phyloP scores from a whole-genome alignment of 257 asterid genomes.

The Solanum chiquidenum region DNA sequence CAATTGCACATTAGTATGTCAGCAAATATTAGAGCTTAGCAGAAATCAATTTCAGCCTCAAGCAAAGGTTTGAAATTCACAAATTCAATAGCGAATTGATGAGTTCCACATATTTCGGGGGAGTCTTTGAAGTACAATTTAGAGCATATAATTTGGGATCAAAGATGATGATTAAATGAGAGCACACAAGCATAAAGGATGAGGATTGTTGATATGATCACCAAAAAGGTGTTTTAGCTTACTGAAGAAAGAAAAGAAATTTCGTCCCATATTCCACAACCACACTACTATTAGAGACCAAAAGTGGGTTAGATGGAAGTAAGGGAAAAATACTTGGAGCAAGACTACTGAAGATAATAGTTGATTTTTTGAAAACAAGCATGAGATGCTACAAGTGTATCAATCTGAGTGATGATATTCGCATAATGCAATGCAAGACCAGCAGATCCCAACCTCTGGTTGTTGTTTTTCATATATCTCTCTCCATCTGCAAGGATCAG shows the following conservation, averaged over 20 bases:
- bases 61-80: background rate
- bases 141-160: background rate
- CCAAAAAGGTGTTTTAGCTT: background rate
- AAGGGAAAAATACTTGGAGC: background rate
- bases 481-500: constrained; percentile 38
- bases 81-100: background rate
- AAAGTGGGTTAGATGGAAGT: background rate
- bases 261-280: background rate
- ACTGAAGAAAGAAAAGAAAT: background rate
- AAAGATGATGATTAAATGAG: background rate
- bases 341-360: background rate
- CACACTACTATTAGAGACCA: background rate
- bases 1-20: background rate
- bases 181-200: background rate
- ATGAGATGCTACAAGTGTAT: constrained; percentile 64
- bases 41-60: background rate
- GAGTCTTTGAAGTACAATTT: background rate
- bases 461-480: constrained; percentile 31
- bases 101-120: background rate
- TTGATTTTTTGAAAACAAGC: background rate
- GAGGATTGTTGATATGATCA: background rate
- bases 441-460: constrained; percentile 77
- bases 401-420: constrained; percentile 72
- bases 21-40: background rate
- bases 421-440: constrained; percentile 94